Percentiles rank a stretch among this genome's conserved stretches.
phyloP scores from a whole-genome alignment of 257 asterid genomes.

The Primulina eburnea region DNA sequence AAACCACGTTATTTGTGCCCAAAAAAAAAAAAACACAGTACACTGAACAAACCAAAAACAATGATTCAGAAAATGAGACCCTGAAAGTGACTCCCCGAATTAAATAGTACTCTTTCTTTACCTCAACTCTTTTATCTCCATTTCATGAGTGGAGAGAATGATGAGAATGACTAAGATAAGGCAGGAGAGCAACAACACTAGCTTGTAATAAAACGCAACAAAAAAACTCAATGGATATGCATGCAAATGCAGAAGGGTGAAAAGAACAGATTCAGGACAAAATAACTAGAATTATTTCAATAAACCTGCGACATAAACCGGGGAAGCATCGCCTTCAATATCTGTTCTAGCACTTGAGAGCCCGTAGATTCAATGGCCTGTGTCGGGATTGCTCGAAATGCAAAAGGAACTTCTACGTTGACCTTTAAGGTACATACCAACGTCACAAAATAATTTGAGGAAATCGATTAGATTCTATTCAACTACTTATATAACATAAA shows the following conservation, averaged over 20 bases:
- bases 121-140: no score
- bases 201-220: background rate
- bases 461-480: background rate
- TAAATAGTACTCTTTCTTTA: no score
- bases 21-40: background rate
- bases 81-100: no score
- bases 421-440: conserved; percentile 52
- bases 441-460: conserved; percentile 17
- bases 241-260: background rate
- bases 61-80: no score
- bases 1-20: background rate
- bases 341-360: conserved; percentile 77
- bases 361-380: conserved; percentile 85
- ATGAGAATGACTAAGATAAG: no score
- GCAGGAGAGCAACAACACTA: background rate
- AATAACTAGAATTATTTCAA: no score
- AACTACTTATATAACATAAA: conserved; percentile 4
- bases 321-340: conserved; percentile 88
- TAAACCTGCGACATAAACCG: conserved; percentile 89
- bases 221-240: background rate
- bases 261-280: background rate
- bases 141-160: no score
- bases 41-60: background rate
- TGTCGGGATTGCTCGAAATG: conserved; percentile 81
- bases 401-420: conserved; percentile 75